Percentiles rank a stretch among this genome's conserved stretches.
Conservation (phyloP, 2,329 filamentous ascomycete genomes). For the Madurella fahalii region DNA sequence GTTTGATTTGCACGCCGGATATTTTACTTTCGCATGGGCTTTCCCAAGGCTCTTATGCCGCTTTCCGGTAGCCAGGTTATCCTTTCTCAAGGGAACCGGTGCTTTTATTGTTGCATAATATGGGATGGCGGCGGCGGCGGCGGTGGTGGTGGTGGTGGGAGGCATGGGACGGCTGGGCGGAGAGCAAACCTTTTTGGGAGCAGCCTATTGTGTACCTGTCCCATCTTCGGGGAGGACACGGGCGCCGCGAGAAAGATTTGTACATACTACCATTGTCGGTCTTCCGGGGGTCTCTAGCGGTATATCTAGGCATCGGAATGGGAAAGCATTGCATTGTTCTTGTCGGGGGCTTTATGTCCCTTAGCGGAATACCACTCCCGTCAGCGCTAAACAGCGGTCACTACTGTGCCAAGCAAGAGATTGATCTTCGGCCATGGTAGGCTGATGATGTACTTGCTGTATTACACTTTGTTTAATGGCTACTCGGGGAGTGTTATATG, state of each 20-base stretch:
- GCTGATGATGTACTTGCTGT: no score
- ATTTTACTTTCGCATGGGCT: slow-evolving; percentile 13
- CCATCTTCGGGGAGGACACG: neutral
- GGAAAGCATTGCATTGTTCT: slow-evolving; percentile 18
- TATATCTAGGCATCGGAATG: slow-evolving; percentile 21
- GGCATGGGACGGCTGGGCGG: neutral
- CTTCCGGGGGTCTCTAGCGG: slow-evolving; percentile 9
- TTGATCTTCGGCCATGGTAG: no score
- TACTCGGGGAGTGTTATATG: no score
- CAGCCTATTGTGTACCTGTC: neutral
- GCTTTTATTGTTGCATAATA: neutral
- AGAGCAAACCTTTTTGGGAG: neutral
- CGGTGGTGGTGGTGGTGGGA: neutral
- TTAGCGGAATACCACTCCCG: neutral
- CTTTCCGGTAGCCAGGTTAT: slow-evolving; percentile 12
- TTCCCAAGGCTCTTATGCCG: slow-evolving; percentile 10
- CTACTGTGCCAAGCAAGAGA: no score
- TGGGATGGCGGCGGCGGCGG: neutral
- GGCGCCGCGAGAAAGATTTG: slow-evolving; percentile 8
- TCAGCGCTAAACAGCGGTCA: no score
- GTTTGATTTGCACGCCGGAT: slow-evolving; percentile 4
- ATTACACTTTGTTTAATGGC: no score
- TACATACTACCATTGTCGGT: slow-evolving; percentile 18
- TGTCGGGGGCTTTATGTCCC: neutral
- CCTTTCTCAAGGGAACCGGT: neutral